Percentiles rank a stretch among this genome's conserved stretches.
Evolutionary conservation across 83 land plant genomes (phyloP).

Genomic region (Larix sibirica): DNA sequence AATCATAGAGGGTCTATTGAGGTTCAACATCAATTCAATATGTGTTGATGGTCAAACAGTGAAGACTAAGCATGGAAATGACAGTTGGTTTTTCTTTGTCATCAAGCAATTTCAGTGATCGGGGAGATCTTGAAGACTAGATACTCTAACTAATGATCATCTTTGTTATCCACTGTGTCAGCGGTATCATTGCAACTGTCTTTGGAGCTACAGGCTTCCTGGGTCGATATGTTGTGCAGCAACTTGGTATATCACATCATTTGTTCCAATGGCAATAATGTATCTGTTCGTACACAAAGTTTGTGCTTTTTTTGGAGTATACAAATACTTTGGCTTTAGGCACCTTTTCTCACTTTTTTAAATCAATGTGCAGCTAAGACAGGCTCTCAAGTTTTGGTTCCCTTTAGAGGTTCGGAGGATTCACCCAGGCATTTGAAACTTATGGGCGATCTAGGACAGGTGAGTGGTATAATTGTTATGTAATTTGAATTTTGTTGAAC

Average conservation of each 20-base stretch:
- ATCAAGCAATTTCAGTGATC: neutral
- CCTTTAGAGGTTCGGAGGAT: constrained; percentile 96
- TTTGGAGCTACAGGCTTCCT: constrained; percentile 98
- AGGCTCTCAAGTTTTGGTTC: constrained; percentile 97
- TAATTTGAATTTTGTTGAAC: neutral
- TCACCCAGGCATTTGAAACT: constrained; percentile 88
- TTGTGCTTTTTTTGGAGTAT: neutral
- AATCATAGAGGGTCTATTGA: neutral
- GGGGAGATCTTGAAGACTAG: constrained; percentile 2
- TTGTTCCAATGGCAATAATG: neutral
- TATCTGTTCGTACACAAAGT: neutral
- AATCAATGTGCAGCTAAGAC: constrained; percentile 66
- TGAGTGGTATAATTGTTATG: constrained; percentile 17
- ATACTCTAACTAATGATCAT: neutral
- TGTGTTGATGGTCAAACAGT: neutral
- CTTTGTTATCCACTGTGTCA: constrained; percentile 26
- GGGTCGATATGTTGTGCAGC: constrained; percentile 93
- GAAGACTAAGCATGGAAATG: neutral
- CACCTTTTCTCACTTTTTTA: neutral
- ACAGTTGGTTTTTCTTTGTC: neutral
- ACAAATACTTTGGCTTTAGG: neutral
- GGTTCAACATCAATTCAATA: too few species aligned
- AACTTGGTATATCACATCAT: constrained; percentile 61
- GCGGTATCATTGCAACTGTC: constrained; percentile 92
- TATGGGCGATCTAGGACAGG: constrained; percentile 99